These are phyloP conservation scores for Cladophialophora yegresii DNA, from an alignment of 2,329 filamentous ascomycete species.

Conservation along the genomic window DNA sequence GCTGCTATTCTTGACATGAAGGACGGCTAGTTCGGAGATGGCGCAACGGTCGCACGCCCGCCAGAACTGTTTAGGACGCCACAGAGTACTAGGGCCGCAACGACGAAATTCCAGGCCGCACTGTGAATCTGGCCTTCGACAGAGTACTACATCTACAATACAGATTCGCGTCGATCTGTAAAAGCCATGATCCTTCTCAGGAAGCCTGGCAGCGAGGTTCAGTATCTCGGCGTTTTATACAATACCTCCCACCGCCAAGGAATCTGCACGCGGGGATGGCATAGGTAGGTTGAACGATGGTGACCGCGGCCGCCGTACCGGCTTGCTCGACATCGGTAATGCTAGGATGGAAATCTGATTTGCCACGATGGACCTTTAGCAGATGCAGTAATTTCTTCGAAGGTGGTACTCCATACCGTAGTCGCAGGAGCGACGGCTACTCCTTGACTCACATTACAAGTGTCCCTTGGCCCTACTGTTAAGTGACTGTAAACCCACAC, in stretches of 20 bases:
- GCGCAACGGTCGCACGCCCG: not conserved
- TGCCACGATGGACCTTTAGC: no score
- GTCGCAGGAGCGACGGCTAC: not conserved
- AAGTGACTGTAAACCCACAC: not conserved
- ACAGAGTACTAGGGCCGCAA: not conserved
- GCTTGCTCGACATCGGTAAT: no score
- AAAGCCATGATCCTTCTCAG: not conserved
- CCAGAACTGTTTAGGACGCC: not conserved
- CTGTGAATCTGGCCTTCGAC: not conserved
- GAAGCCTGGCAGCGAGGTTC: not conserved
- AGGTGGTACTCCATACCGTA: not conserved
- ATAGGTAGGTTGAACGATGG: no score
- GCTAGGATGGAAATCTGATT: no score
- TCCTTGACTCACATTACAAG: not conserved
- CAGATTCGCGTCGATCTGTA: not conserved
- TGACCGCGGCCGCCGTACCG: no score
- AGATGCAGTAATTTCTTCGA: not conserved
- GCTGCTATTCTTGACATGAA: constrained; percentile 15
- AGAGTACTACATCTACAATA: no score
- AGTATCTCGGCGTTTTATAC: not conserved
- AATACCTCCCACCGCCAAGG: not conserved
- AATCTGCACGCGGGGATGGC: not conserved
- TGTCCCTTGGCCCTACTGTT: not conserved
- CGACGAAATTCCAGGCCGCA: not conserved
- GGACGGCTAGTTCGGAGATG: not conserved